phyloP scores from a whole-genome alignment of 2,329 filamentous ascomycete genomes.

The Zymoseptoria passerinii region DNA sequence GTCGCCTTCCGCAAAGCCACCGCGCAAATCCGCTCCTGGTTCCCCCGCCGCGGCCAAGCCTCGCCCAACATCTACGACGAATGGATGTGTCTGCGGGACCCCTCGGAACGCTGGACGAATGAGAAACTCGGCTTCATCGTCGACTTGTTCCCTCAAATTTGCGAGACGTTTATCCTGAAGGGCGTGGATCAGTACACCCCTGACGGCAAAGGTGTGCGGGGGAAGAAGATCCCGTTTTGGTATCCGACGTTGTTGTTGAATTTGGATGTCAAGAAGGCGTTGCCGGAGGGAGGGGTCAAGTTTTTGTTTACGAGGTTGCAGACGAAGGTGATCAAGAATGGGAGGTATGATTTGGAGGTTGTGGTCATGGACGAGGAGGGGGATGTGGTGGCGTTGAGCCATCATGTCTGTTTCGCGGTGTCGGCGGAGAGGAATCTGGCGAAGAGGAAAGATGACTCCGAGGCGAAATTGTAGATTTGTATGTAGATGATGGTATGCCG shows the following conservation, averaged over 20 bases:
- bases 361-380: slow-evolving; percentile 55
- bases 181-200: slow-evolving; percentile 29
- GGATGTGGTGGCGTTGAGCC: slow-evolving; percentile 58
- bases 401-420: slow-evolving; percentile 59
- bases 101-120: slow-evolving; percentile 56
- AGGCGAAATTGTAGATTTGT: slow-evolving; percentile 17
- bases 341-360: slow-evolving; percentile 67
- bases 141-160: slow-evolving; percentile 61
- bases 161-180: slow-evolving; percentile 41
- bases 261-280: slow-evolving; percentile 64
- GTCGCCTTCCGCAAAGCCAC: slow-evolving; percentile 43
- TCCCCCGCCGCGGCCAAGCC: slow-evolving; percentile 41
- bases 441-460: slow-evolving; percentile 31
- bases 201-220: slow-evolving; percentile 18
- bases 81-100: slow-evolving; percentile 57
- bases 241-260: slow-evolving; percentile 70
- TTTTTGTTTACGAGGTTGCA: slow-evolving; percentile 62
- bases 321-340: slow-evolving; percentile 60
- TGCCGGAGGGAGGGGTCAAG: slow-evolving; percentile 60
- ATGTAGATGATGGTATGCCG: neutral
- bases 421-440: slow-evolving; percentile 56
- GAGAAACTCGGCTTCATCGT: slow-evolving; percentile 55
- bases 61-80: slow-evolving; percentile 46
- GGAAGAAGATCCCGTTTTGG: slow-evolving; percentile 47
- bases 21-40: slow-evolving; percentile 44